These are phyloP conservation scores for Colletotrichum sp. DNA, from an alignment of 2,329 filamentous ascomycete species.

Conservation along the genomic window DNA sequence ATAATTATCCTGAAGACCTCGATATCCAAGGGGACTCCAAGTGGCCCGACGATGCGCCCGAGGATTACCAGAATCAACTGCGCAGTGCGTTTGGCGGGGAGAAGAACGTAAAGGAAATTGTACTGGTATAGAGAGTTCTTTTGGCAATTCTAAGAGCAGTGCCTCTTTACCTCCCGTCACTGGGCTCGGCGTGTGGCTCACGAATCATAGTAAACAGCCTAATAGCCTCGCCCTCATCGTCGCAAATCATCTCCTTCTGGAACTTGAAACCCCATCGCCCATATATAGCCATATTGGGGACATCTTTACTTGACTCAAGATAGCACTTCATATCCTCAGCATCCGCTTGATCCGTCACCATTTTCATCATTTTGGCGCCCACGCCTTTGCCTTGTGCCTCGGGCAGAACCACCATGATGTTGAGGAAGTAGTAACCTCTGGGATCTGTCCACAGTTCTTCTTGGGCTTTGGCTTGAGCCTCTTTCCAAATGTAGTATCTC, in stretches of 20 bases:
- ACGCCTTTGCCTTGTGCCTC: slow-evolving; percentile 71
- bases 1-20: too few species aligned
- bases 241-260: slow-evolving; percentile 69
- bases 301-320: slow-evolving; percentile 71
- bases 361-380: slow-evolving; percentile 67
- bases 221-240: slow-evolving; percentile 63
- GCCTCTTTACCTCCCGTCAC: too few species aligned
- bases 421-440: slow-evolving; percentile 77
- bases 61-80: too few species aligned
- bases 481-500: slow-evolving; percentile 78
- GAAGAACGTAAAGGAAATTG: too few species aligned
- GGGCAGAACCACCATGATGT: slow-evolving; percentile 74
- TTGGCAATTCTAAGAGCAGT: too few species aligned
- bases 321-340: slow-evolving; percentile 69
- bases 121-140: too few species aligned
- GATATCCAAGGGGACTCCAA: too few species aligned
- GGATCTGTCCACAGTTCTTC: slow-evolving; percentile 67
- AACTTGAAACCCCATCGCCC: slow-evolving; percentile 71
- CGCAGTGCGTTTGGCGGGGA: too few species aligned
- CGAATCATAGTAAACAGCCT: slow-evolving; percentile 56
- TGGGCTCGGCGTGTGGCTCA: slow-evolving; percentile 34
- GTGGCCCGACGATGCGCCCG: too few species aligned
- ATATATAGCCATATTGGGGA: slow-evolving; percentile 75
- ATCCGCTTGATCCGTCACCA: slow-evolving; percentile 69
- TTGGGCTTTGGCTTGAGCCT: slow-evolving; percentile 66